Conservation (phyloP, 2,329 filamentous ascomycete genomes). For the Ampelomyces quisqualis region DNA sequence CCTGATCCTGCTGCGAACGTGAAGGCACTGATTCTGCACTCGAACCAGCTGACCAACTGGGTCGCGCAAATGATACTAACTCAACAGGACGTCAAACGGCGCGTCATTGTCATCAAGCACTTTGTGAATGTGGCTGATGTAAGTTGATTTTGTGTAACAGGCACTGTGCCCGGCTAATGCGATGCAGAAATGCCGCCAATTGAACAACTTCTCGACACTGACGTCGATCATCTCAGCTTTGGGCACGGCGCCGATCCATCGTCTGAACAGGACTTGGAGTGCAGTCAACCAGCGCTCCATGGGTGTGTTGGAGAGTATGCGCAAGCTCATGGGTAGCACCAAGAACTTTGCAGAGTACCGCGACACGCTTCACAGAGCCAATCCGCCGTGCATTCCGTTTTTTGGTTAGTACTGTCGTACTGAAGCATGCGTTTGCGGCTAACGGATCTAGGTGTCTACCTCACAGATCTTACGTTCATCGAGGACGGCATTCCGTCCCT, state of each 20-base stretch:
- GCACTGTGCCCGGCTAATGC: conserved; percentile 24
- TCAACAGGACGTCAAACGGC: conserved; percentile 90
- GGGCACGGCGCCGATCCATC: conserved; percentile 90
- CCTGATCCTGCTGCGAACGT: conserved; percentile 89
- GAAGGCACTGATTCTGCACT: conserved; percentile 93
- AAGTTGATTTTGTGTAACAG: conserved; percentile 46
- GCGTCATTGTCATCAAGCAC: conserved; percentile 96
- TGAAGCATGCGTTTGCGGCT: conserved; percentile 11
- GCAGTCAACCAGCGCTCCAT: conserved; percentile 86
- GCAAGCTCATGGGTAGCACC: conserved; percentile 90
- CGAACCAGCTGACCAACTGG: conserved; percentile 99
- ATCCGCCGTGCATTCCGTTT: conserved; percentile 96
- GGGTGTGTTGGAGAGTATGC: conserved; percentile 81
- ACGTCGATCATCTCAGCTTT: conserved; percentile 97
- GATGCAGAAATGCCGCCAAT: conserved; percentile 77
- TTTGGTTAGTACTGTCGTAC: conserved; percentile 65
- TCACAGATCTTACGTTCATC: conserved; percentile 97
- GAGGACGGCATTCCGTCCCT: conserved; percentile 96
- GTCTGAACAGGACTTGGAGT: conserved; percentile 90
- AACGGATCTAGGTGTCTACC: conserved; percentile 71
- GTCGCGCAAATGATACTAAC: conserved; percentile 98
- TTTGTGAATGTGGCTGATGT: conserved; percentile 96
- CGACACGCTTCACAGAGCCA: conserved; percentile 86
- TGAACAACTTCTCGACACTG: conserved; percentile 97
- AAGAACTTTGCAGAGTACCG: conserved; percentile 98